Conservation (phyloP, 225 moss, liverwort and hornwort species). For the Takakia lepidozioides region DNA sequence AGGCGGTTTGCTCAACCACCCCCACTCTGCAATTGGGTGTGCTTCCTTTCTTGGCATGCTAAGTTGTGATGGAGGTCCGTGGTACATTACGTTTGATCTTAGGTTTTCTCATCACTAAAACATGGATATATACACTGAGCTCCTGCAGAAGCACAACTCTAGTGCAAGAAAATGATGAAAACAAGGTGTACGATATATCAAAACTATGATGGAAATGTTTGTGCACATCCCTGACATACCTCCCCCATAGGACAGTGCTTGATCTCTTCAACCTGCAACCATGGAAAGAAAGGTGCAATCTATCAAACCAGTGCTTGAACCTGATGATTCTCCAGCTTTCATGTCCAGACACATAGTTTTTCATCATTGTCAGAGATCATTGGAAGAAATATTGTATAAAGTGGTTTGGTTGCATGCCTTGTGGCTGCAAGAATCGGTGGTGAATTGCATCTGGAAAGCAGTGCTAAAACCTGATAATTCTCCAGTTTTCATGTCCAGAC, state of each 20-base stretch:
- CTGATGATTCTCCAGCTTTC: too few relatives aligned
- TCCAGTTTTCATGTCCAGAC: too few relatives aligned
- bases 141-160: neutral
- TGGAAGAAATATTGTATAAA: too few relatives aligned
- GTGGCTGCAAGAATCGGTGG: slow-evolving; percentile 74
- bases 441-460: slow-evolving; percentile 63
- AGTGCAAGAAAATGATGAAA: neutral
- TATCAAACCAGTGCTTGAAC: neutral
- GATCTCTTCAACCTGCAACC: slow-evolving; percentile 80
- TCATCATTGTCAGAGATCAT: neutral
- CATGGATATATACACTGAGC: neutral
- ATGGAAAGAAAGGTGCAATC: too few relatives aligned
- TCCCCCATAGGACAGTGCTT: slow-evolving; percentile 67
- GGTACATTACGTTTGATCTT: too few relatives aligned
- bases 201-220: neutral
- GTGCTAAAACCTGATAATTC: neutral
- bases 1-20: too few relatives aligned
- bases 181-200: neutral
- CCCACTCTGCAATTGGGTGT: too few relatives aligned
- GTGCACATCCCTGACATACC: slow-evolving; percentile 23
- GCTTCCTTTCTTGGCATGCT: too few relatives aligned
- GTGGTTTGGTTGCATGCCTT: slow-evolving; percentile 40
- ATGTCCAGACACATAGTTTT: too few relatives aligned
- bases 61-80: too few relatives aligned
- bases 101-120: too few relatives aligned